Evolutionary conservation across 2,329 filamentous ascomycete species (phyloP).

Genomic region (Penicillium sp.): DNA sequence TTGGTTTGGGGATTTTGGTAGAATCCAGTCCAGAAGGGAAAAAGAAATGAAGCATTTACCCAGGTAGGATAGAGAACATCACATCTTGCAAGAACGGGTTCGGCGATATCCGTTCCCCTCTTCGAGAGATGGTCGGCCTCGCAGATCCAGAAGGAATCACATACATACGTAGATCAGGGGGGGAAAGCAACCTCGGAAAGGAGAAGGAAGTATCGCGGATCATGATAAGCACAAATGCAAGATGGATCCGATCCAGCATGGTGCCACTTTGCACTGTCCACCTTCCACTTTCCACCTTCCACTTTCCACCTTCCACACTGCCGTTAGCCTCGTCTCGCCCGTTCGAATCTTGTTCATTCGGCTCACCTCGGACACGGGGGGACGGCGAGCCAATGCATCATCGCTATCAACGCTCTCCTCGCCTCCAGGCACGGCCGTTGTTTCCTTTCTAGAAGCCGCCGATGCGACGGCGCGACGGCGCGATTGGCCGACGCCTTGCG

Average conservation of each 20-base stretch:
- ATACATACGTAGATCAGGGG: conserved; percentile 8
- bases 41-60: too few relatives aligned
- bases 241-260: conserved; percentile 10
- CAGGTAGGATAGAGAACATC: too few relatives aligned
- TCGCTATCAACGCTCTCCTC: conserved; percentile 20
- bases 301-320: too few relatives aligned
- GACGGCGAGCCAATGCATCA: conserved; percentile 14
- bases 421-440: conserved; percentile 12
- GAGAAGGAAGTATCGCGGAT: conserved; percentile 2
- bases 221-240: conserved; percentile 3
- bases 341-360: too few relatives aligned
- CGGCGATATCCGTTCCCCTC: conserved; percentile 5
- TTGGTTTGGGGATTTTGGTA: background rate
- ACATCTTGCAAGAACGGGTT: background rate
- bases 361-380: background rate
- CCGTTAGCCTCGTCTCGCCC: too few relatives aligned
- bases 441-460: conserved; percentile 25
- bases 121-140: too few relatives aligned
- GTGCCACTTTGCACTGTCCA: conserved; percentile 6
- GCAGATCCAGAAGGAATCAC: too few relatives aligned
- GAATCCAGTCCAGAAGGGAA: background rate
- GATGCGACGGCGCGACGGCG: conserved; percentile 2
- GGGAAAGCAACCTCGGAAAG: background rate
- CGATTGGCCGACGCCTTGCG: conserved; percentile 22
- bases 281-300: too few relatives aligned